phyloP scores from a whole-genome alignment of 2,329 filamentous ascomycete species.

The Talaromyces sp. region DNA sequence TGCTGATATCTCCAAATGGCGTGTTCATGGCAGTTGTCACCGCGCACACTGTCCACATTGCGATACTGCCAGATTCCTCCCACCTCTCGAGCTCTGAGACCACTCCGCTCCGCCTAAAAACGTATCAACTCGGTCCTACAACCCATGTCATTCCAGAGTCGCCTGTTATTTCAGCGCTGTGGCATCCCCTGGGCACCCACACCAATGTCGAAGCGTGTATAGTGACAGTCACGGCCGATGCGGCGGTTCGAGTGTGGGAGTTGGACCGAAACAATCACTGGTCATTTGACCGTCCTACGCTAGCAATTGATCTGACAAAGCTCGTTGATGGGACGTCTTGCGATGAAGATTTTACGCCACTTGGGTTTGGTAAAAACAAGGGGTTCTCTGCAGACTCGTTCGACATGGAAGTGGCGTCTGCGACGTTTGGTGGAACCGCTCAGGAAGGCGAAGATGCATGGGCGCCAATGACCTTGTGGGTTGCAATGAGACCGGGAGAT shows the following conservation, averaged over 20 bases:
- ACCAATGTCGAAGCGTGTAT: conserved; percentile 64
- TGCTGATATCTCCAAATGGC: conserved; percentile 74
- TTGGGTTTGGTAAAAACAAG: conserved; percentile 65
- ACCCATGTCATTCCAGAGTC: conserved; percentile 84
- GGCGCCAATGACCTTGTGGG: conserved; percentile 93
- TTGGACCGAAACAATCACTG: conserved; percentile 75
- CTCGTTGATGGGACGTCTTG: conserved; percentile 75
- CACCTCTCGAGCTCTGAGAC: conserved; percentile 66
- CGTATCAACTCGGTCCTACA: conserved; percentile 86
- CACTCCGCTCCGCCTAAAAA: conserved; percentile 69
- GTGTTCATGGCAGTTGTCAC: conserved; percentile 82
- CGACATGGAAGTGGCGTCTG: conserved; percentile 90
- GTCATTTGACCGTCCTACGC: conserved; percentile 76
- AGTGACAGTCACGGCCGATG: conserved; percentile 82
- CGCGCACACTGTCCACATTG: conserved; percentile 79
- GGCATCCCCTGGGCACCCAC: conserved; percentile 81
- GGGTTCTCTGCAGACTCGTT: conserved; percentile 83
- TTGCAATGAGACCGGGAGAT: conserved; percentile 91
- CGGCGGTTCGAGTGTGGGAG: conserved; percentile 86
- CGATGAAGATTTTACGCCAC: conserved; percentile 77
- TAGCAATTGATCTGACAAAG: conserved; percentile 84
- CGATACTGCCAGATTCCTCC: conserved; percentile 73
- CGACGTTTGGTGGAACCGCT: conserved; percentile 73
- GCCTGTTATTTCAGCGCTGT: conserved; percentile 72
- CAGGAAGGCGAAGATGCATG: conserved; percentile 60